Evolutionary conservation across 352 stramenopile genomes (phyloP).

Genomic region (Phytophthora sansomeana): DNA sequence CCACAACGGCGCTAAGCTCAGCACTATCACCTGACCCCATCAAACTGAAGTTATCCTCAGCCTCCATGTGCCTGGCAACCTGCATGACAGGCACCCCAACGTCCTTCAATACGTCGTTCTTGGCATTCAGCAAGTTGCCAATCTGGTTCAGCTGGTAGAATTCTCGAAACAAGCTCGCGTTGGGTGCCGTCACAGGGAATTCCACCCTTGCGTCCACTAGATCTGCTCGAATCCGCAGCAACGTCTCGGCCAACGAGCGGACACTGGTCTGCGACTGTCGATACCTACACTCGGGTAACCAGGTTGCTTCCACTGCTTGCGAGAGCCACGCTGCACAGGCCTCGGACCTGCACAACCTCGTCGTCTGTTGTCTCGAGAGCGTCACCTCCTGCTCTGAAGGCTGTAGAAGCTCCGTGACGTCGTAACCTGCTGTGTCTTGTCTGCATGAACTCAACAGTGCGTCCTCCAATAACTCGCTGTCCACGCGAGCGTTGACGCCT

Average conservation of each 20-base stretch:
- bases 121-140: constrained; percentile 24
- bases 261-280: constrained; percentile 38
- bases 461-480: constrained; percentile 32
- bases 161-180: constrained; percentile 37
- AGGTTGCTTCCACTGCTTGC: constrained; percentile 18
- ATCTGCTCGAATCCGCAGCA: constrained; percentile 39
- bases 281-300: constrained; percentile 44
- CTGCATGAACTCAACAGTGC: constrained; percentile 20
- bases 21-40: constrained; percentile 17
- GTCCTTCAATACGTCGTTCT: constrained; percentile 13
- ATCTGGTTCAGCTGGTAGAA: constrained; percentile 39
- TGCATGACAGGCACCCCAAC: constrained; percentile 13
- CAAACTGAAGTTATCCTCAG: constrained; percentile 20
- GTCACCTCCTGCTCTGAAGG: constrained; percentile 11
- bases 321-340: constrained; percentile 34
- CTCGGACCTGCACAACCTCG: constrained; percentile 34
- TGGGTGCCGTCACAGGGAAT: constrained; percentile 16
- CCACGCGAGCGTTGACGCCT: constrained; percentile 33
- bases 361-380: constrained; percentile 30
- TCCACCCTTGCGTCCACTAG: constrained; percentile 6
- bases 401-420: constrained; percentile 24
- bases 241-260: constrained; percentile 41
- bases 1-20: constrained; percentile 6
- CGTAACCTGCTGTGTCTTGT: constrained; percentile 23
- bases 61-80: constrained; percentile 24